Evolutionary conservation across 148 eudicot species (phyloP), one percentile per base, ranked within the genome.

Genomic region (Spergularia marina): DNA sequence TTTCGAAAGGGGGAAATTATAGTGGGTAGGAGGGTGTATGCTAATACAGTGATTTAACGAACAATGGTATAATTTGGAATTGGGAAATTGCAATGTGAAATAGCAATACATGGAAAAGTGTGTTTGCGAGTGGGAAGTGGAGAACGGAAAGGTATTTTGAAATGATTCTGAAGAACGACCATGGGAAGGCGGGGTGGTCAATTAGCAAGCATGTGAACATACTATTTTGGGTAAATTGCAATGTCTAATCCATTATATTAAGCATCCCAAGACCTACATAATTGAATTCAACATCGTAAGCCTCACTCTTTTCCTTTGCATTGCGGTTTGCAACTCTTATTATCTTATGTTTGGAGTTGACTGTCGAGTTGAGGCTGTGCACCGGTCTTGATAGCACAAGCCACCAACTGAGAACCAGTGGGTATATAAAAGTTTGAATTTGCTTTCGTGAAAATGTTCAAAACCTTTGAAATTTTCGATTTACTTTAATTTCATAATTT

Each of bases 171-270:
- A 4, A 60, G 0, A 23, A 60, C 3, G 34, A 60, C 36, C 1
- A 23, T 21, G 0, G 14, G 8, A 14, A 17, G 36, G 5, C 21
- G 12, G 34, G 66, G 4, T 40, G 66, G 66, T 62, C 66, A 67
- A 49, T 67, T 17, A 11, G 12, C 51, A 69, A 15, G 62, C 49
- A 71, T 71, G 62, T 55, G 74, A 71, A 71, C 39, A 54, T 71
- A 30, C 74, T 39, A 71, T 14, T 71, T 53, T 53, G 18, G 74
- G 74, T 71, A 54, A 71, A 17, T 71, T 71, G 62, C 6, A 5
- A 17, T 9, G 30, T 71, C 54, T 36, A 30, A 53, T 67, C 8
- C 7, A 64, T 34, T 40, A 44, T 16, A 15, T 67, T 67, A 67
- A 67, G 23, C 54, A 67, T 67, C 54, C 71, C 71, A 18, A 69